Evolutionary conservation across 495 filamentous ascomycete genomes (phyloP).

Genomic region (Rhizodiscina lignyota): DNA sequence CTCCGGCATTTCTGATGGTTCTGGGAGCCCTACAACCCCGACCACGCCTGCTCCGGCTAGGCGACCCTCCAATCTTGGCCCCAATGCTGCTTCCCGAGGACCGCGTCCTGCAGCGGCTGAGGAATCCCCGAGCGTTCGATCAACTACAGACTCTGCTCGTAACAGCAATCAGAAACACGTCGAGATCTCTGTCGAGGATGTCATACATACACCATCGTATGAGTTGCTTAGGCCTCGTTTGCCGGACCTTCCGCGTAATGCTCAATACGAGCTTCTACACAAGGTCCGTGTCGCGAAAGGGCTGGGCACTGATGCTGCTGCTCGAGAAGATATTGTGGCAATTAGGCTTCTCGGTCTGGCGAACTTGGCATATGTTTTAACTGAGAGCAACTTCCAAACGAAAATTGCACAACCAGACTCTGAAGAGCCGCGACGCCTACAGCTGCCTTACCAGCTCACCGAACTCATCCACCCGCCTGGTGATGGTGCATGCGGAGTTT

Average conservation of each 20-base stretch:
- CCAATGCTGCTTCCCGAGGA: too few species aligned
- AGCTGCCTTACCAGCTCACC: constrained; percentile 80
- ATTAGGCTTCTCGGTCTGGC: constrained; percentile 76
- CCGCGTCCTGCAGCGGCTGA: too few species aligned
- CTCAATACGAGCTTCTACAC: constrained; percentile 74
- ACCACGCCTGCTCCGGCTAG: too few species aligned
- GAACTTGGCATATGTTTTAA: constrained; percentile 79
- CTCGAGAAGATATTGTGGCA: constrained; percentile 59
- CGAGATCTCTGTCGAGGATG: constrained; percentile 49
- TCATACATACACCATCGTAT: constrained; percentile 45
- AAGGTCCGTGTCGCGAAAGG: constrained; percentile 68
- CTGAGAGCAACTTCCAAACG: constrained; percentile 60
- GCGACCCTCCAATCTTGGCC: too few species aligned
- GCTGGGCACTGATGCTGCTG: constrained; percentile 43
- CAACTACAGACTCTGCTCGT: too few species aligned
- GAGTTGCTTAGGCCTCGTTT: constrained; percentile 48
- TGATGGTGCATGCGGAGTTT: constrained; percentile 47
- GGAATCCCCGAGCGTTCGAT: too few species aligned
- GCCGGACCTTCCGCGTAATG: constrained; percentile 48
- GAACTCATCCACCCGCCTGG: constrained; percentile 70
- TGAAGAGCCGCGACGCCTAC: constrained; percentile 78
- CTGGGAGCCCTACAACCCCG: too few species aligned
- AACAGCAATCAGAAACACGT: constrained; percentile 41
- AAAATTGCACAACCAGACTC: constrained; percentile 75
- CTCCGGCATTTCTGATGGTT: too few species aligned